Evolutionary conservation across 176 grass and related monocot genomes (phyloP).

Genomic region (Miscanthus lutarioriparius): DNA sequence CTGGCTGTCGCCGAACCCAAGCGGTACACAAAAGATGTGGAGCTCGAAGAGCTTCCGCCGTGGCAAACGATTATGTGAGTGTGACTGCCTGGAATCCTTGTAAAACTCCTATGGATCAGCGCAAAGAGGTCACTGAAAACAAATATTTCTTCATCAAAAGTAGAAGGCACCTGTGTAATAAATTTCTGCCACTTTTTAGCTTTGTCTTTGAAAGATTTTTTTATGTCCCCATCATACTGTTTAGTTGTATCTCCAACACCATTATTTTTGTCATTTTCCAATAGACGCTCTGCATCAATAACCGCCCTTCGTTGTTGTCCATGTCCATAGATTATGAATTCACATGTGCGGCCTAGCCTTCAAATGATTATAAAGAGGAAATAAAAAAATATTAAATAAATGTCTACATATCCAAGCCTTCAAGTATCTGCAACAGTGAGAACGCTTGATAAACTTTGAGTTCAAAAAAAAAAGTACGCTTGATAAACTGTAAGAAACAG

Average conservation of each 20-base stretch:
- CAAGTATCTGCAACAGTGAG: slow-evolving; percentile 17
- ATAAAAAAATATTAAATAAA: slow-evolving; percentile 20
- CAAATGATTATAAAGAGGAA: slow-evolving; percentile 15
- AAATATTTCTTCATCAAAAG: slow-evolving; percentile 16
- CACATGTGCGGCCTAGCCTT: slow-evolving; percentile 82
- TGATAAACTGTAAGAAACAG: slow-evolving; percentile 31
- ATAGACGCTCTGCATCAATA: slow-evolving; percentile 72
- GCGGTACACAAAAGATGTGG: no score
- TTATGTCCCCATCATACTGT: slow-evolving; percentile 55
- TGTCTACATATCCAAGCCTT: slow-evolving; percentile 8
- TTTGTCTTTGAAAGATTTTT: slow-evolving; percentile 77
- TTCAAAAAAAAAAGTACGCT: no score
- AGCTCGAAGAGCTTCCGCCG: no score
- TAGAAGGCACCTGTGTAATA: slow-evolving; percentile 68
- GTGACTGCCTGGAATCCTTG: slow-evolving; percentile 6
- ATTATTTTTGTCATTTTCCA: slow-evolving; percentile 52
- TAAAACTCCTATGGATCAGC: background rate
- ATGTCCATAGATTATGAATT: slow-evolving; percentile 90
- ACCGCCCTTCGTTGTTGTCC: slow-evolving; percentile 91
- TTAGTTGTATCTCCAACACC: slow-evolving; percentile 39
- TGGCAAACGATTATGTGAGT: background rate
- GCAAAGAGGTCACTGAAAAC: background rate
- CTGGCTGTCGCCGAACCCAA: no score
- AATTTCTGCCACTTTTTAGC: slow-evolving; percentile 94
- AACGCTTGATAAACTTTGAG: slow-evolving; percentile 22